Evolutionary conservation across 257 asterid genomes (phyloP), one percentile per base, ranked within the genome.

Genomic region (Solanum neorickii): DNA sequence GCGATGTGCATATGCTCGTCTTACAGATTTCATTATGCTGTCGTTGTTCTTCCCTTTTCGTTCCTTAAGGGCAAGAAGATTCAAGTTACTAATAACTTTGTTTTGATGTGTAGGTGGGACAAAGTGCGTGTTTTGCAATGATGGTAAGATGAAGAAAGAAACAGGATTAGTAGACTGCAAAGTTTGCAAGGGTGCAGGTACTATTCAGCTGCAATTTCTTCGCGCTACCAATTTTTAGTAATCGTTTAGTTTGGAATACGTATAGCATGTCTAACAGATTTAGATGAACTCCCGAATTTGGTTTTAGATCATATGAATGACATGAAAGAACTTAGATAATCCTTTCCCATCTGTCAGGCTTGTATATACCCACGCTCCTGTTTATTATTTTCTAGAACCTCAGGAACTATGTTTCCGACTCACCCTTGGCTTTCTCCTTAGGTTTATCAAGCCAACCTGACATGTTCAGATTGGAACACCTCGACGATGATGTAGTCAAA

Each of bases 141-240:
- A 92, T 87, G 99, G 99, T 35, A 96, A 95, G 91, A 96, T 96
- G 99, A 95, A 93, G 93, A 92, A 89, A 31, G 98, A 95, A 90
- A 65, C 91, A 7, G 96, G 98, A 83, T 87, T 93, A 49, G 98
- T 94, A 18, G 97, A 96, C 86, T 96, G 99, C 89, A 94, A 92
- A 88, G 98, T 96, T 44, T 96, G 99, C 98, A 96, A 93, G 91
- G 99, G 99, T 84, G 96, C 98, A 93, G 98, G 99, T 94, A 90
- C 21, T 37, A 42, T 27, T 12, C 18, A 20, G 33, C 70, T 59
- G 6, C 23, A 46, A 8, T 12, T 83, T 33, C 37, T 15, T 72
- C 41, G 0, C 59, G 16, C 7, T 37, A 29, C 7, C 70, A 78
- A 1, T 47, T 9, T 80, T 20, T 9, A 5, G 62, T 80, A 16